Evolutionary conservation across 306 rosid species (phyloP).

Genomic region (Inga oerstediana): DNA sequence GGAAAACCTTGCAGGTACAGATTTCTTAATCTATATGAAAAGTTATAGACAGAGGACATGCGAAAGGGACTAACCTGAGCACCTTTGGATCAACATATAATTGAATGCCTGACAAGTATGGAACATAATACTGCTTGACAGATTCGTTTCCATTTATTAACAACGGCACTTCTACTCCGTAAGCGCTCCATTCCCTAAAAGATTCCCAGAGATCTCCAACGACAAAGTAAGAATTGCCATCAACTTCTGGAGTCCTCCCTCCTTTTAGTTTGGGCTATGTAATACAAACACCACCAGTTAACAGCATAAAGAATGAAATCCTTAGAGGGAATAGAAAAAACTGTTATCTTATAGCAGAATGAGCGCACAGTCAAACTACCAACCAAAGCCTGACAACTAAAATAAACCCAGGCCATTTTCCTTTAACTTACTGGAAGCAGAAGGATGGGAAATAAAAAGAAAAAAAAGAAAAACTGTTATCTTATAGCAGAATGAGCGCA

Average conservation of each 20-base stretch:
- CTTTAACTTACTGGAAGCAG: background rate
- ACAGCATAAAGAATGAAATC: slow-evolving; percentile 14
- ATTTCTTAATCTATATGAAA: background rate
- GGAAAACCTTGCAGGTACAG: background rate
- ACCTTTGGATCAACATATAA: slow-evolving; percentile 40
- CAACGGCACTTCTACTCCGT: slow-evolving; percentile 59
- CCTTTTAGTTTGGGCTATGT: slow-evolving; percentile 38
- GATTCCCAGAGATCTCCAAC: slow-evolving; percentile 62
- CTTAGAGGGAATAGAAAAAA: background rate
- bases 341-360: background rate
- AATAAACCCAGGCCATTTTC: background rate
- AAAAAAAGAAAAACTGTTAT: background rate
- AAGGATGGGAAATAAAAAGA: background rate
- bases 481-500: background rate
- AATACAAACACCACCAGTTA: slow-evolving; percentile 29
- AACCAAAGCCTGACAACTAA: background rate
- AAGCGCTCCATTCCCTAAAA: slow-evolving; percentile 61
- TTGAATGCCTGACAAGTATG: slow-evolving; percentile 61
- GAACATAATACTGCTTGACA: slow-evolving; percentile 54
- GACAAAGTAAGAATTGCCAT: slow-evolving; percentile 33
- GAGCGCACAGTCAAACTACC: background rate
- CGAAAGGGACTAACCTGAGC: slow-evolving; percentile 38
- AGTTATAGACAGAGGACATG: background rate
- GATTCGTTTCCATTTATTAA: slow-evolving; percentile 34
- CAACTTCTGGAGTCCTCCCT: slow-evolving; percentile 22